Conservation (phyloP, 352 stramenopile genomes). For the Pythium grandisporangium region DNA sequence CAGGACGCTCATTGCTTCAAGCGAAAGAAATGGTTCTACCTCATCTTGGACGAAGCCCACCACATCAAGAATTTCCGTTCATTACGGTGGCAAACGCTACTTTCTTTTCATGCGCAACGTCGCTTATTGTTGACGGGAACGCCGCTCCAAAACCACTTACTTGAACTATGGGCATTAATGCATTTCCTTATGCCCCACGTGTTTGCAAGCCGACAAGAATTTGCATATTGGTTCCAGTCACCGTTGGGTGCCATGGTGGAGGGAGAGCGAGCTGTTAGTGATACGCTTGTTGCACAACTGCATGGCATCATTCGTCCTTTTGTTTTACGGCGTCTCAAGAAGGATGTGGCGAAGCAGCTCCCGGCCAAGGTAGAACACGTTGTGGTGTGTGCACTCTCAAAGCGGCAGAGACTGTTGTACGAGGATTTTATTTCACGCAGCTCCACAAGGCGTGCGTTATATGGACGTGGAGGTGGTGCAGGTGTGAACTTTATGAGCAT, state of each 20-base stretch:
- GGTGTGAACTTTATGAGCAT: slow-evolving; percentile 93
- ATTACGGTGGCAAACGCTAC: slow-evolving; percentile 96
- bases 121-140: slow-evolving; percentile 92
- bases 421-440: slow-evolving; percentile 98
- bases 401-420: slow-evolving; percentile 95
- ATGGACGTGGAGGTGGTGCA: slow-evolving; percentile 77
- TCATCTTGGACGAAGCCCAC: slow-evolving; percentile 99
- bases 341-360: slow-evolving; percentile 97
- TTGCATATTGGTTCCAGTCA: slow-evolving; percentile 98
- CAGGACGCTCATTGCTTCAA: slow-evolving; percentile 97
- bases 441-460: slow-evolving; percentile 89
- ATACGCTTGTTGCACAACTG: slow-evolving; percentile 90
- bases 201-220: slow-evolving; percentile 90
- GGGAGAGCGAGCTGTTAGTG: slow-evolving; percentile 56
- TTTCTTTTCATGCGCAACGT: slow-evolving; percentile 96
- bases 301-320: slow-evolving; percentile 98
- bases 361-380: slow-evolving; percentile 97
- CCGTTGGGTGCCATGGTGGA: slow-evolving; percentile 87
- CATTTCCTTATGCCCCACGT: slow-evolving; percentile 99
- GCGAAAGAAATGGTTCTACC: slow-evolving; percentile 98
- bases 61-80: slow-evolving; percentile 99
- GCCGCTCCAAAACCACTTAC: slow-evolving; percentile 97
- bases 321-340: slow-evolving; percentile 95
- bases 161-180: slow-evolving; percentile 97
- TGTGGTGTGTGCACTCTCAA: slow-evolving; percentile 91